A percentile compares a stretch with the other conserved stretches of the same genome.
phyloP scores from a whole-genome alignment of 2,329 filamentous ascomycete genomes.

The Clonostachys byssicola region DNA sequence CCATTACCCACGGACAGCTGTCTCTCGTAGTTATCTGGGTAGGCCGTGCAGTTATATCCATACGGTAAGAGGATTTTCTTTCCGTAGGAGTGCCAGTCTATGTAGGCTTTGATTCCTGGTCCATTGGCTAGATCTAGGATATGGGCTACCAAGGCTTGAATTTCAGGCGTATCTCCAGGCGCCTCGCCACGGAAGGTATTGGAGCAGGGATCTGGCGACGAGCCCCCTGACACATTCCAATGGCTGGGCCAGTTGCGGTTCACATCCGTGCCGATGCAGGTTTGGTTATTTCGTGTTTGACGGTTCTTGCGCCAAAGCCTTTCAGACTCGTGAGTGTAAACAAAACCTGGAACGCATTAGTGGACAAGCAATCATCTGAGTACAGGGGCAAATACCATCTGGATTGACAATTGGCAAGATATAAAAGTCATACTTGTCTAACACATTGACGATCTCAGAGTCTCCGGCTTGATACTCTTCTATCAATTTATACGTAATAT shows the following conservation, averaged over 20 bases:
- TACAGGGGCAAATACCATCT: conserved; percentile 37
- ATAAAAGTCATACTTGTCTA: conserved; percentile 64
- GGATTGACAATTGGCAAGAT: conserved; percentile 60
- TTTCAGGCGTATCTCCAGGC: conserved; percentile 40
- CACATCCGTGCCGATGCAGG: conserved; percentile 43
- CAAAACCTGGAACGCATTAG: conserved; percentile 35
- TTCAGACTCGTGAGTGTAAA: conserved; percentile 45
- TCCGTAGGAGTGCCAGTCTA: conserved; percentile 57
- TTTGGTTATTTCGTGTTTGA: conserved; percentile 22
- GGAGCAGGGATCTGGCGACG: conserved; percentile 38
- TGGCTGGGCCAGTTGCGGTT: conserved; percentile 51
- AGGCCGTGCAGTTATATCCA: conserved; percentile 47
- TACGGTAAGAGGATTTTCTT: conserved; percentile 50
- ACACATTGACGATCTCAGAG: conserved; percentile 14
- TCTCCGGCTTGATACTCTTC: conserved; percentile 16
- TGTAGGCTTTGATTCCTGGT: conserved; percentile 49
- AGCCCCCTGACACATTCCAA: conserved; percentile 39
- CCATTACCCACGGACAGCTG: conserved; percentile 38
- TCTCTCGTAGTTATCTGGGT: conserved; percentile 33
- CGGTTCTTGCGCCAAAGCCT: conserved; percentile 56
- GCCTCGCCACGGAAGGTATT: conserved; percentile 34
- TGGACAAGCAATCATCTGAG: neutral
- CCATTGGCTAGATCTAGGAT: conserved; percentile 14
- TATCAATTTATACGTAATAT: conserved; percentile 42
- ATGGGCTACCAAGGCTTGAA: conserved; percentile 31